Conservation (phyloP, 2,329 filamentous ascomycete species). For the Aspergillus texensis region DNA sequence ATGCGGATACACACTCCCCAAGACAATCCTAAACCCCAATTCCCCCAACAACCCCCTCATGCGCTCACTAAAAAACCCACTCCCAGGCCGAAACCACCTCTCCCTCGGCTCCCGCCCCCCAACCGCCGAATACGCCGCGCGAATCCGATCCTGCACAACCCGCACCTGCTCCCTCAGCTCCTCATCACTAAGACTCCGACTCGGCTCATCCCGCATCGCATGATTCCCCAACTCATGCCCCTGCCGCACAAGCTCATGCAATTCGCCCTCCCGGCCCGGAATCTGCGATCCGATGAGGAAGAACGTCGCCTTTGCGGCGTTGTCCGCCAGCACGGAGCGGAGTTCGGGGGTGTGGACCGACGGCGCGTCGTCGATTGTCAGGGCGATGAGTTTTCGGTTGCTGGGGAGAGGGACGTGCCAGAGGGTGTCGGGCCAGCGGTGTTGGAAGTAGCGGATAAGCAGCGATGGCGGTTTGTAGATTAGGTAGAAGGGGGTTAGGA, state of each 20-base stretch:
- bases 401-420: constrained; percentile 64
- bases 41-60: constrained; percentile 65
- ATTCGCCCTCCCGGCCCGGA: constrained; percentile 54
- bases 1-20: constrained; percentile 86
- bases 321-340: constrained; percentile 64
- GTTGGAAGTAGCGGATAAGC: constrained; percentile 70
- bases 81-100: constrained; percentile 80
- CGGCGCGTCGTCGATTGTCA: constrained; percentile 87
- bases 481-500: constrained; percentile 59
- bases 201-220: constrained; percentile 84
- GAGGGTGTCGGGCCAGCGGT: constrained; percentile 75
- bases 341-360: constrained; percentile 73
- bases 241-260: constrained; percentile 60
- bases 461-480: constrained; percentile 80
- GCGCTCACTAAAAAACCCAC: constrained; percentile 74
- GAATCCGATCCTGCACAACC: constrained; percentile 64
- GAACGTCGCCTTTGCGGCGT: constrained; percentile 77
- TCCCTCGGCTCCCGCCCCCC: constrained; percentile 47
- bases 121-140: constrained; percentile 55
- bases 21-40: constrained; percentile 71
- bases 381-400: constrained; percentile 67
- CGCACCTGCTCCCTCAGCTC: constrained; percentile 66
- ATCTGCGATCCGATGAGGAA: constrained; percentile 86
- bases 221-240: constrained; percentile 83
- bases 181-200: constrained; percentile 60